These are phyloP conservation scores for Boletus reticulatus DNA, from an alignment of 768 basidiomycete genomes.

Conservation along the genomic window DNA sequence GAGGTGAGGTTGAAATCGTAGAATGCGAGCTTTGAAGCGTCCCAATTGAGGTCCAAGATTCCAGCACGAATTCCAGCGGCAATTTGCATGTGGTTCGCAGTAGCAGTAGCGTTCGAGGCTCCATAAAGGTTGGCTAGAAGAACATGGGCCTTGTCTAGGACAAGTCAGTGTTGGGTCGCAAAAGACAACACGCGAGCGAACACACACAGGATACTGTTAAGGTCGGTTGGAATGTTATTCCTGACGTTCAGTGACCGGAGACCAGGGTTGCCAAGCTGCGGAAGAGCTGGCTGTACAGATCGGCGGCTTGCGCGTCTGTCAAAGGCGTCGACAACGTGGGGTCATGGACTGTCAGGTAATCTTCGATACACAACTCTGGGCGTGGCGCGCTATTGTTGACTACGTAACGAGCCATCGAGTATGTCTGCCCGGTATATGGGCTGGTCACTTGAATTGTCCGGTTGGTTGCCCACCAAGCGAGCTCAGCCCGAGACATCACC, in stretches of 20 bases:
- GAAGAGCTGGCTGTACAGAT: slow-evolving; percentile 76
- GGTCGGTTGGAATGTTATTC: slow-evolving; percentile 66
- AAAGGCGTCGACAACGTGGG: slow-evolving; percentile 52
- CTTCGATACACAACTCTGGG: slow-evolving; percentile 81
- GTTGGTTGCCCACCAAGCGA: slow-evolving; percentile 80
- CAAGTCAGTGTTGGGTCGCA: too few species aligned
- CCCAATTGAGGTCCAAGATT: slow-evolving; percentile 88
- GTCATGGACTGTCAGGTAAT: slow-evolving; percentile 72
- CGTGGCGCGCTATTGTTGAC: slow-evolving; percentile 86
- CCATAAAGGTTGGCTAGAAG: slow-evolving; percentile 62
- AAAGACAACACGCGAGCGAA: neutral
- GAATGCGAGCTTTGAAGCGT: slow-evolving; percentile 74
- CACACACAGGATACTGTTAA: slow-evolving; percentile 86
- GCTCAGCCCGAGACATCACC: slow-evolving; percentile 53
- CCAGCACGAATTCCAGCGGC: slow-evolving; percentile 47
- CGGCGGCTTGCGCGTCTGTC: slow-evolving; percentile 56
- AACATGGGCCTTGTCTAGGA: slow-evolving; percentile 60
- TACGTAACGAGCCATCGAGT: slow-evolving; percentile 67
- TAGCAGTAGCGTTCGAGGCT: slow-evolving; percentile 39
- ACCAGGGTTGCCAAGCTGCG: slow-evolving; percentile 44
- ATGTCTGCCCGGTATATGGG: slow-evolving; percentile 65
- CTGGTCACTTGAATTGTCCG: slow-evolving; percentile 66
- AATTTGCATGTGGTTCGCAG: slow-evolving; percentile 48
- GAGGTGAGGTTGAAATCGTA: slow-evolving; percentile 86
- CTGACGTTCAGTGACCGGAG: slow-evolving; percentile 71